Conservation (phyloP, 164 flowering plant species). For the Cinnamomum micranthum region DNA sequence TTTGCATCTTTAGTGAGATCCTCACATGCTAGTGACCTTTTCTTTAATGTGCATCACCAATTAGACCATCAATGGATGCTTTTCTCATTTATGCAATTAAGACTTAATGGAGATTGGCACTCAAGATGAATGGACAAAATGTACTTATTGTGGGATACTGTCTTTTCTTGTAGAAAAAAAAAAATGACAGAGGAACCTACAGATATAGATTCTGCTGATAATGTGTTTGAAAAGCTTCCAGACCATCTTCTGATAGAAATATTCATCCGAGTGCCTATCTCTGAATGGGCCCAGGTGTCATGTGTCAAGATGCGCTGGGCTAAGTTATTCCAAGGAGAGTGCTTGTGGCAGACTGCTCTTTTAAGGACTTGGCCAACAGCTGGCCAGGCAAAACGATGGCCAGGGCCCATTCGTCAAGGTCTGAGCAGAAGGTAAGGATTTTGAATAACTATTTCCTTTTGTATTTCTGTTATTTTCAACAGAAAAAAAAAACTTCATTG, state of each 20-base stretch:
- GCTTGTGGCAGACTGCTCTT: constrained; percentile 75
- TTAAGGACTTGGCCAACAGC: constrained; percentile 50
- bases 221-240: constrained; percentile 57
- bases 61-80: constrained; percentile 1
- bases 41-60: neutral
- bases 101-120: neutral
- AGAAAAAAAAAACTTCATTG: no score
- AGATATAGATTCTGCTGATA: constrained; percentile 23
- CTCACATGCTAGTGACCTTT: neutral
- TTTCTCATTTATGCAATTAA: neutral
- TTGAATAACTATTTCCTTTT: neutral
- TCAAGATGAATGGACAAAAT: neutral
- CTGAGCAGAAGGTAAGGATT: constrained; percentile 50
- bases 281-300: constrained; percentile 56
- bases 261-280: constrained; percentile 55
- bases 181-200: constrained; percentile 26
- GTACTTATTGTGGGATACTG: neutral
- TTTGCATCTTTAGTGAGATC: neutral
- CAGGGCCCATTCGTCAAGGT: constrained; percentile 82
- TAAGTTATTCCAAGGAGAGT: constrained; percentile 53
- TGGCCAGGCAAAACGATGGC: constrained; percentile 55
- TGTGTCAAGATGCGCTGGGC: constrained; percentile 79
- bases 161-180: constrained; percentile 20
- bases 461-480: neutral
- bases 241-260: constrained; percentile 77